Conservation (phyloP, 306 rosid genomes). For the Neltuma alba region DNA sequence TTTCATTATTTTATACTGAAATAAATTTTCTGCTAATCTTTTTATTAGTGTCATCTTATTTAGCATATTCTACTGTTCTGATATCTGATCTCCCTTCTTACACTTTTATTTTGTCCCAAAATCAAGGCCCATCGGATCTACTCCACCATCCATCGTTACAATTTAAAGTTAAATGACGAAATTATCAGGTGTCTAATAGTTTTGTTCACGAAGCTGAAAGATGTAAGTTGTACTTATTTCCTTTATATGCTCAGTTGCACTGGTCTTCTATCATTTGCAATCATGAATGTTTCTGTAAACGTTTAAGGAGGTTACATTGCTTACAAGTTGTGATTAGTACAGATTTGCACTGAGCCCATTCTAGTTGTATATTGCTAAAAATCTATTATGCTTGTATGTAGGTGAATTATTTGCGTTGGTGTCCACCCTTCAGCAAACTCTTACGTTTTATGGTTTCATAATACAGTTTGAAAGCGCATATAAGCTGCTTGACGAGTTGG, state of each 20-base stretch:
- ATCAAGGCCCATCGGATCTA: not conserved
- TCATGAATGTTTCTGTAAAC: not conserved
- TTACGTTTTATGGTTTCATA: not conserved
- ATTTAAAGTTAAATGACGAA: not conserved
- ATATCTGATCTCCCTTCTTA: not conserved
- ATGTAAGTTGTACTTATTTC: not conserved
- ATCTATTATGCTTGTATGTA: not conserved
- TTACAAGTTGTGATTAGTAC: constrained; percentile 5
- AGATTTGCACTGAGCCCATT: not conserved
- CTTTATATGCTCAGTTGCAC: not conserved
- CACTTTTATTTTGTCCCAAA: not conserved
- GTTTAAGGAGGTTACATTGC: not conserved
- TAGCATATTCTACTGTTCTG: not conserved
- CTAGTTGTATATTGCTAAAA: not conserved
- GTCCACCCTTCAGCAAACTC: not conserved
- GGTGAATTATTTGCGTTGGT: not conserved
- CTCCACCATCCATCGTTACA: not conserved
- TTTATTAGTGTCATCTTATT: not conserved
- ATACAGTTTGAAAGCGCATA: not conserved
- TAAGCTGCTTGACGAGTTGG: not conserved
- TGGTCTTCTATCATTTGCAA: not conserved
- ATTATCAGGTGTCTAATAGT: not conserved
- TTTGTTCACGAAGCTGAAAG: not conserved
- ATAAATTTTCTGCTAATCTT: not conserved
- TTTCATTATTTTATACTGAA: not conserved